Evolutionary conservation across 2,329 filamentous ascomycete genomes (phyloP).

Genomic region (Shiraia sp.): DNA sequence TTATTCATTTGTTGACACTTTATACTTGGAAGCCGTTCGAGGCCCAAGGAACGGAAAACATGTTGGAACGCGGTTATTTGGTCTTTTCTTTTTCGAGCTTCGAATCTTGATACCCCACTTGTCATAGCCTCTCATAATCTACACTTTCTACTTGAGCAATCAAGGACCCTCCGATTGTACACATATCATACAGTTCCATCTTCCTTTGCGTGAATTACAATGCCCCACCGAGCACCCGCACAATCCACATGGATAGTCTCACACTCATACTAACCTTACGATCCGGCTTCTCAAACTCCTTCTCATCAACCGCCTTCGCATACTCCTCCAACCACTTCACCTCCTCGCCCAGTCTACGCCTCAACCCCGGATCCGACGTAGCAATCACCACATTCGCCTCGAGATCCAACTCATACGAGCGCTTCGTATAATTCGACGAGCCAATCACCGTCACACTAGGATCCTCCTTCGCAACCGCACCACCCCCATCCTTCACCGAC

Average conservation of each 20-base stretch:
- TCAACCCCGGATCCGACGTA: slow-evolving; percentile 74
- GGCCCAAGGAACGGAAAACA: no score
- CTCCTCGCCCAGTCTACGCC: slow-evolving; percentile 75
- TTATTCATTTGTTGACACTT: no score
- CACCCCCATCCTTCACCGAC: no score
- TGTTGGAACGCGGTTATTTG: not conserved
- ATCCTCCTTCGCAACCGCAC: slow-evolving; percentile 49
- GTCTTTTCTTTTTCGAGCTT: slow-evolving; percentile 2
- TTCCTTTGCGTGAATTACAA: slow-evolving; percentile 55
- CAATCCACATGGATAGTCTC: slow-evolving; percentile 90
- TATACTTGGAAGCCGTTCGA: no score
- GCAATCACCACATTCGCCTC: slow-evolving; percentile 88
- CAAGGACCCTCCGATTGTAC: not conserved
- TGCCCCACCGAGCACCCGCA: slow-evolving; percentile 82
- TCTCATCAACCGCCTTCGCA: slow-evolving; percentile 68
- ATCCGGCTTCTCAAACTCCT: slow-evolving; percentile 81
- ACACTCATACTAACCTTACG: slow-evolving; percentile 85
- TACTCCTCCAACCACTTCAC: slow-evolving; percentile 78
- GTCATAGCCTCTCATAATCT: slow-evolving; percentile 2
- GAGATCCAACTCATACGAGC: slow-evolving; percentile 89
- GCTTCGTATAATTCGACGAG: slow-evolving; percentile 93
- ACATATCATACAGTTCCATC: slow-evolving; percentile 2
- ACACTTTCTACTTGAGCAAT: not conserved
- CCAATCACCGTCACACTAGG: slow-evolving; percentile 84
- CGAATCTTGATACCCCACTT: slow-evolving; percentile 11